These are phyloP conservation scores for Spongospora subterranea DNA, from an alignment of 208 protist species.

Conservation along the genomic window DNA sequence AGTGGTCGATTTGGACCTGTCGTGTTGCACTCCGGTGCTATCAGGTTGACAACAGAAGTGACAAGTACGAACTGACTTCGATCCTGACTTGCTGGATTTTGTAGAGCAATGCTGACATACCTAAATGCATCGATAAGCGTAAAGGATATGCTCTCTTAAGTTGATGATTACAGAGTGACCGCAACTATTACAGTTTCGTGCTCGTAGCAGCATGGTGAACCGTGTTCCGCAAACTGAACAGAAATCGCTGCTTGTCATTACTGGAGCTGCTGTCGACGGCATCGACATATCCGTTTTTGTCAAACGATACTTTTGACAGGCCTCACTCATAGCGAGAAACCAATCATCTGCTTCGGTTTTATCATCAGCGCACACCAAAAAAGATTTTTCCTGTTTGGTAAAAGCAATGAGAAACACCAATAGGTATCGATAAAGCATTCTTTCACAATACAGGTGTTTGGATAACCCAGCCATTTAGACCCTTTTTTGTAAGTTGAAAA, in stretches of 20 bases:
- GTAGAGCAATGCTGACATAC: background rate
- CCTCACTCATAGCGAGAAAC: background rate
- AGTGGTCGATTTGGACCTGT: background rate
- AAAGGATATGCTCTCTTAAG: background rate
- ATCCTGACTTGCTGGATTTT: background rate
- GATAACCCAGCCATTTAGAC: background rate
- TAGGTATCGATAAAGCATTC: no score
- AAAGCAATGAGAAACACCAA: no score
- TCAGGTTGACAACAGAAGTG: background rate
- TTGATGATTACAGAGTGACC: background rate
- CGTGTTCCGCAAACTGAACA: slow-evolving; percentile 21
- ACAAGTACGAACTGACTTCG: background rate
- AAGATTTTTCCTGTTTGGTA: background rate
- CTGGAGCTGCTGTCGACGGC: slow-evolving; percentile 3
- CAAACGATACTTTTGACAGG: background rate
- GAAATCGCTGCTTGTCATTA: slow-evolving; percentile 41
- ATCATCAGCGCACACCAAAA: background rate
- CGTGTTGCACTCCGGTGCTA: background rate
- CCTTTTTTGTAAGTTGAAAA: background rate
- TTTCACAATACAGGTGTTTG: background rate
- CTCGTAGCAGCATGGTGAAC: slow-evolving; percentile 19
- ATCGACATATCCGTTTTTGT: background rate
- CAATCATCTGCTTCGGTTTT: background rate
- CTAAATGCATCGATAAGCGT: background rate
- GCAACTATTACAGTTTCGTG: slow-evolving; percentile 17